Evolutionary conservation across 768 basidiomycete species (phyloP).

Genomic region (Xanthoconium stramineum): DNA sequence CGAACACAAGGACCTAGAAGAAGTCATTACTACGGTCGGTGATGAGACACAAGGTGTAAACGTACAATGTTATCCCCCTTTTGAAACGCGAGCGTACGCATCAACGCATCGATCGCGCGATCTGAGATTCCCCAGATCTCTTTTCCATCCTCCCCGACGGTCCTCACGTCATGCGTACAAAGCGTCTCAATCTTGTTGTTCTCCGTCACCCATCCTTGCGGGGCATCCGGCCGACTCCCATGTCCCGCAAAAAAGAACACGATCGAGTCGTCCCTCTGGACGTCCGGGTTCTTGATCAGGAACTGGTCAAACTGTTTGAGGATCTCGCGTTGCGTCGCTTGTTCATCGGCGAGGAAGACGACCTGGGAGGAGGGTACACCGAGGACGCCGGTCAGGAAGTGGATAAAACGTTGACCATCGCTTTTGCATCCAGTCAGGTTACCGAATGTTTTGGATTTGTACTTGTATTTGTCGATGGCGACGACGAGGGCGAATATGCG

Average conservation of each 20-base stretch:
- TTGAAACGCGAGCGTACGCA: constrained; percentile 14
- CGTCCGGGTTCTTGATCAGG: constrained; percentile 3
- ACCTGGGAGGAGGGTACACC: constrained; percentile 13
- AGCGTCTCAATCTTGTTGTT: constrained; percentile 12
- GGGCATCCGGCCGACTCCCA: constrained; percentile 6
- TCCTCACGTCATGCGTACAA: constrained; percentile 10
- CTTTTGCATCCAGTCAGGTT: constrained; percentile 16
- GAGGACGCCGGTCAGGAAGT: constrained; percentile 9
- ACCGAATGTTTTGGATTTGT: background rate
- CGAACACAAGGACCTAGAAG: constrained; percentile 15
- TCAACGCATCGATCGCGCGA: constrained; percentile 9
- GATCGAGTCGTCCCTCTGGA: constrained; percentile 16
- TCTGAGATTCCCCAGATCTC: constrained; percentile 14
- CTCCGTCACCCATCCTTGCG: constrained; percentile 19
- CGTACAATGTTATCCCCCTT: constrained; percentile 21
- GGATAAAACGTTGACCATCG: constrained; percentile 15
- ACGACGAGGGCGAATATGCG: constrained; percentile 21
- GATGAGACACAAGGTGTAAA: background rate
- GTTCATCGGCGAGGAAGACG: constrained; percentile 11
- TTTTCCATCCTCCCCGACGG: constrained; percentile 2
- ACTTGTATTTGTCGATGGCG: constrained; percentile 13
- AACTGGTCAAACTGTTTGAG: constrained; percentile 5
- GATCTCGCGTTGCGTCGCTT: constrained; percentile 12
- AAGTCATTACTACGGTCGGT: background rate
- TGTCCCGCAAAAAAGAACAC: constrained; percentile 21